Evolutionary conservation across 345 rosid species (phyloP).

Genomic region (Salix purpurea): DNA sequence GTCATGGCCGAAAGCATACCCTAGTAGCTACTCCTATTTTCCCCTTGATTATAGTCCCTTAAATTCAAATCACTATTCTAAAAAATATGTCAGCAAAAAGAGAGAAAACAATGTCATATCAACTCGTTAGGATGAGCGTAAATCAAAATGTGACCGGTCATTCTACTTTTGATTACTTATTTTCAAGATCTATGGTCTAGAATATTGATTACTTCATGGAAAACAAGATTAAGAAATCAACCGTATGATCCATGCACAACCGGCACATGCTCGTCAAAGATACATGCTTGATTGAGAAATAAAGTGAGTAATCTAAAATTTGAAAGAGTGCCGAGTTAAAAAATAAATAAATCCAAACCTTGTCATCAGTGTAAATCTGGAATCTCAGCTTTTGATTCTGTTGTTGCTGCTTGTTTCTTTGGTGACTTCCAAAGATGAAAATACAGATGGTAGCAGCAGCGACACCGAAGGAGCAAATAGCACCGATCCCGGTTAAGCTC

Average conservation of each 20-base stretch:
- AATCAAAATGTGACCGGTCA: not conserved
- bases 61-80: not conserved
- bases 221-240: constrained; percentile 5
- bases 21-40: not conserved
- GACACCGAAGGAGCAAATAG: constrained; percentile 86
- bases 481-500: constrained; percentile 81
- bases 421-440: constrained; percentile 57
- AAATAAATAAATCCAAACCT: constrained; percentile 35
- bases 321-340: not conserved
- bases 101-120: too few species aligned
- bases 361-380: constrained; percentile 69
- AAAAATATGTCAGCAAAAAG: not conserved
- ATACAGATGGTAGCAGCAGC: constrained; percentile 86
- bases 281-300: not conserved
- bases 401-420: constrained; percentile 40
- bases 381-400: constrained; percentile 53
- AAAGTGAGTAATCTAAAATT: not conserved
- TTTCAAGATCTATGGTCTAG: not conserved
- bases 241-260: not conserved
- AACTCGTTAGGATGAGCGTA: too few species aligned
- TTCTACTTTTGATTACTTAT: not conserved
- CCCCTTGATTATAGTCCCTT: not conserved
- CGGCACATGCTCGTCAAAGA: not conserved
- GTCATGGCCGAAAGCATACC: not conserved
- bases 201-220: not conserved